Evolutionary conservation across 768 basidiomycete genomes (phyloP).

Genomic region (Clitopilus hobsonii): DNA sequence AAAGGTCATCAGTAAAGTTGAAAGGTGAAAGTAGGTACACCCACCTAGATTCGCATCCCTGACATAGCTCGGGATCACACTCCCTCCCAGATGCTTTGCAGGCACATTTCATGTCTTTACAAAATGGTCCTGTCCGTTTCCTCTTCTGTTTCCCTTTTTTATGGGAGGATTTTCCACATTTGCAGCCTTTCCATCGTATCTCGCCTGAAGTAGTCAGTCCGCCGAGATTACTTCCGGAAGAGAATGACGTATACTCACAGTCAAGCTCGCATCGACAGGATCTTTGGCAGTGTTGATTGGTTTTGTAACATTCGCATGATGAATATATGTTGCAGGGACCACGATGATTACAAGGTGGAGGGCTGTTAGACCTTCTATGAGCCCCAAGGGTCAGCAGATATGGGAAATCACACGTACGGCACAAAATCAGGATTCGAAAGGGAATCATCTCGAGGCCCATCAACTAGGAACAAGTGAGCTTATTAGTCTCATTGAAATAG

Average conservation of each 20-base stretch:
- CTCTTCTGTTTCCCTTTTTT: constrained; percentile 3
- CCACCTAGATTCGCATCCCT: constrained; percentile 37
- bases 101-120: constrained; percentile 22
- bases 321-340: constrained; percentile 38
- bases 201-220: constrained; percentile 23
- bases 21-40: neutral
- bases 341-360: constrained; percentile 37
- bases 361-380: constrained; percentile 13
- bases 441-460: neutral
- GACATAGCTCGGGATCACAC: constrained; percentile 51
- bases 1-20: neutral
- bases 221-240: neutral
- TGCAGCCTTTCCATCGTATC: constrained; percentile 38
- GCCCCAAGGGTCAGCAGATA: neutral
- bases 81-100: constrained; percentile 35
- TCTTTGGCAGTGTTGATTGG: constrained; percentile 37
- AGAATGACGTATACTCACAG: constrained; percentile 24
- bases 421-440: neutral
- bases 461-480: no score
- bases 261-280: constrained; percentile 41
- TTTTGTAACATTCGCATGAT: constrained; percentile 35
- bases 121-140: constrained; percentile 8
- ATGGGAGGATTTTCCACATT: constrained; percentile 21
- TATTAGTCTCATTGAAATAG: no score
- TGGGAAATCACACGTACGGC: neutral